Evolutionary conservation across 225 moss, liverwort and hornwort genomes (phyloP).

Genomic region (Takakia lepidozioides): DNA sequence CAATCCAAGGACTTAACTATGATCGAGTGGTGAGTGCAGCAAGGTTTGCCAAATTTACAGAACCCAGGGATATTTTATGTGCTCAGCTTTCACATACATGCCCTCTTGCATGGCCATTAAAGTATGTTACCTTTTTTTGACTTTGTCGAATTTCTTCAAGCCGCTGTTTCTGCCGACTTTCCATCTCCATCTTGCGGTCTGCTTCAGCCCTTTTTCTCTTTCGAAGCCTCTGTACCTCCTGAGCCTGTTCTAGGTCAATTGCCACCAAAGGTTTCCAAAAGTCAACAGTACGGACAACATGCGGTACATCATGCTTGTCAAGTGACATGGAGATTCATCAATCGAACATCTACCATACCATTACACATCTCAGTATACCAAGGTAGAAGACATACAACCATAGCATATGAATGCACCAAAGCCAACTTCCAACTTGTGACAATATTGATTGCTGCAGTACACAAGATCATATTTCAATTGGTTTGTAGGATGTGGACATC

Average conservation of each 20-base stretch:
- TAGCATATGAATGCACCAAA: background rate
- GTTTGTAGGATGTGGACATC: background rate
- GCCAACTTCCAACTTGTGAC: background rate
- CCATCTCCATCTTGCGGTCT: conserved; percentile 74
- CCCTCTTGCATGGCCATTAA: no score
- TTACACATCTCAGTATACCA: background rate
- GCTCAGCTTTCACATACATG: no score
- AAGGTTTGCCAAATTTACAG: no score
- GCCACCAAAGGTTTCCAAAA: background rate
- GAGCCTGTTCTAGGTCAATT: conserved; percentile 24
- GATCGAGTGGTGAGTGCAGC: no score
- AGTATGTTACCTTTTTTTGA: conserved; percentile 80
- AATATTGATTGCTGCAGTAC: no score
- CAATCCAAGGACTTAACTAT: no score
- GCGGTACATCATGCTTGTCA: no score
- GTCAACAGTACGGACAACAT: background rate
- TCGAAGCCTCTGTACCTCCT: conserved; percentile 60
- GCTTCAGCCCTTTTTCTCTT: conserved; percentile 76
- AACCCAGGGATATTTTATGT: no score
- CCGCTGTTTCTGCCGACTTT: conserved; percentile 81
- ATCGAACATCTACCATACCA: no score
- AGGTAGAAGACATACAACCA: background rate
- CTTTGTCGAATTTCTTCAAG: conserved; percentile 72
- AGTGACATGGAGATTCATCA: no score
- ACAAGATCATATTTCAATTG: no score